Base-by-base conservation (phyloP, 192 early-diverging fungal genomes). In the Mortierella hygrophila region DNA sequence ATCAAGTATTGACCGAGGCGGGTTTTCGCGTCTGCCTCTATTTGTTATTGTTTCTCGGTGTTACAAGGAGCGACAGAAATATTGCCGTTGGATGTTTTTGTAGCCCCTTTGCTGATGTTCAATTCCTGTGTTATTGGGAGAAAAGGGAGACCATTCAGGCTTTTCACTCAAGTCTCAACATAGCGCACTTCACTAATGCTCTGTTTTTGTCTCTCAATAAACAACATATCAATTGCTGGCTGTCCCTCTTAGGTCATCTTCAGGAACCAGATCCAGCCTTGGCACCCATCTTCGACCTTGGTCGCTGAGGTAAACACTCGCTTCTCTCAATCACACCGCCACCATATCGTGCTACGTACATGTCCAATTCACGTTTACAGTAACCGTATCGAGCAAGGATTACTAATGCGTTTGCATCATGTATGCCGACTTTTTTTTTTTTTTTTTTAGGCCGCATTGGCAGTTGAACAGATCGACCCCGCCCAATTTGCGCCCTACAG, bases 231-330 rank as follows among this genome's bases (percentile, higher is more conserved):
- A 52, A 52, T 20, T 52, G 49, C 9, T 46, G 44, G 15, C 68
- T 5, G 18, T 42, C 42, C 0, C 18, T 21, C 47, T 37, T 75
- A 82, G 46, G 84, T 97, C 63, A 83, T 95, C 21, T 94, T 97
- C 82, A 90, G 95, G 23, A 95, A 97, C 78, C 96, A 97, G 85
- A 90, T 97, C 68, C 96, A 97, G 75, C 94, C 95, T 1, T 97
- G 96, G 96, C 96, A 97, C 83, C 95, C 96, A 0, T 82, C 87
- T 32, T 94, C 93, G 2, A 94, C 94, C 6, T 74, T 96, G 40
- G 82, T 96, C 70, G 94, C 96, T 75, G 96, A 97, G 83, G 92
- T 88, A 86, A 83, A 63, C 26, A 26, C 11, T 16, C 35, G 40
- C 26, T 40, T 37, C 57, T 13, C 55, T 60, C 2, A n/a, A 26